phyloP scores from a whole-genome alignment of 208 protist species.

The Porcisia hertigi region DNA sequence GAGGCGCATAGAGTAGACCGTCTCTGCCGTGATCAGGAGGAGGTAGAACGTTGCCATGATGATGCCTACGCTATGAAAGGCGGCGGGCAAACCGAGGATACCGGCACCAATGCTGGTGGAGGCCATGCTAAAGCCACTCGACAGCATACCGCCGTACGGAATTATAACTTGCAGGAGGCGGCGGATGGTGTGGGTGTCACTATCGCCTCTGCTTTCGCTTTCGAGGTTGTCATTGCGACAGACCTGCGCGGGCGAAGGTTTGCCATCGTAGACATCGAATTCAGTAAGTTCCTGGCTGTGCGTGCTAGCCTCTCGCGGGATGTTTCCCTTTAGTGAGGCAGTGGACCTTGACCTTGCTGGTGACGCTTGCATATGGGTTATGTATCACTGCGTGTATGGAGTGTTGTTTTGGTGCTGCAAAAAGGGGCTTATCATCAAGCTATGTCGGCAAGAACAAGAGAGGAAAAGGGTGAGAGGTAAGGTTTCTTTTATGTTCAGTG shows the following conservation, averaged over 20 bases:
- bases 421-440: background rate
- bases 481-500: background rate
- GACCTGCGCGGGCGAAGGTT: background rate
- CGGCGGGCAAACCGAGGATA: constrained; percentile 23
- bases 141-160: constrained; percentile 41
- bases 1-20: constrained; percentile 48
- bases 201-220: background rate
- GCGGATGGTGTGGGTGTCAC: constrained; percentile 1
- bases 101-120: constrained; percentile 48
- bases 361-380: background rate
- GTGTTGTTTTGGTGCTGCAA: background rate
- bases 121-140: constrained; percentile 47
- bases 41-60: constrained; percentile 38
- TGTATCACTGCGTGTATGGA: background rate
- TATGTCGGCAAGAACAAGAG: background rate
- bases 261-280: background rate
- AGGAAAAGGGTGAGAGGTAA: background rate
- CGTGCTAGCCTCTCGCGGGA: background rate
- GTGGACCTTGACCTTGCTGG: too few relatives aligned
- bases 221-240: background rate
- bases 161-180: constrained; percentile 31
- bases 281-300: background rate
- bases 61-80: constrained; percentile 44
- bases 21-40: constrained; percentile 31
- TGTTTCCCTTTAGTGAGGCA: background rate